Evolutionary conservation across 257 asterid genomes (phyloP), one percentile per base, ranked within the genome.

Genomic region (Rehmannia glutinosa): DNA sequence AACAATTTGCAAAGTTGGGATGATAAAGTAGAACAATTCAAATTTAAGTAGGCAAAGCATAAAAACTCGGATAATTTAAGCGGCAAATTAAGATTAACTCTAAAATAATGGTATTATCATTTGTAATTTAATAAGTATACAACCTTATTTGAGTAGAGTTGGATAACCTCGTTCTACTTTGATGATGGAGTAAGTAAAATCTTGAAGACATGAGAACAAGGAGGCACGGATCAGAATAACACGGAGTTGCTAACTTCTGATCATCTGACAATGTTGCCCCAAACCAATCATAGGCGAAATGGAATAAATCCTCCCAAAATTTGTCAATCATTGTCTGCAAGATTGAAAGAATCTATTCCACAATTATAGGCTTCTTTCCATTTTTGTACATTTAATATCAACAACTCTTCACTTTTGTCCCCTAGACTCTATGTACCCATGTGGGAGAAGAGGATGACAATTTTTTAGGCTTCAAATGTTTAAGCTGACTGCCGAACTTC

Each of bases 281-380:
- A 2, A 59, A n/a, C 13, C 49, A 42, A 42, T 13, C 19, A 42
- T 42, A 42, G 49, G 49, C 6, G n/a, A 42, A 12, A 3, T 42
- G 13, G 6, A 25, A 16, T 63, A 16, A 46, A 43, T 63, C 38
- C 30, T 16, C 16, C 4, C 4, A 25, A 62, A 39, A 6, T 8
- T 60, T 13, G 19, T n/a, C 17, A 66, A 25, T 8, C 30, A 6
- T 65, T 66, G 33, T 36, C 39, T 54, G 20, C 20, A 12, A 8
- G 12, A 12, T 5, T 27, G 12, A 1, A 25, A 46, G 72, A 53
- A 67, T 67, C 28, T 67, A 4, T 54, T 53, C 72, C 56, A n/a
- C n/a, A 54, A 67, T 25, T 28, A 38, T 27, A 19, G 71, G 49
- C n/a, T 47, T 32, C 2, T 19, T 28, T 32, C 16, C 30, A n/a